A percentile compares a stretch with the other conserved stretches of the same genome.
phyloP scores from a whole-genome alignment of 1,284 basidiomycete species.

The Kalmanozyma brasiliensis region DNA sequence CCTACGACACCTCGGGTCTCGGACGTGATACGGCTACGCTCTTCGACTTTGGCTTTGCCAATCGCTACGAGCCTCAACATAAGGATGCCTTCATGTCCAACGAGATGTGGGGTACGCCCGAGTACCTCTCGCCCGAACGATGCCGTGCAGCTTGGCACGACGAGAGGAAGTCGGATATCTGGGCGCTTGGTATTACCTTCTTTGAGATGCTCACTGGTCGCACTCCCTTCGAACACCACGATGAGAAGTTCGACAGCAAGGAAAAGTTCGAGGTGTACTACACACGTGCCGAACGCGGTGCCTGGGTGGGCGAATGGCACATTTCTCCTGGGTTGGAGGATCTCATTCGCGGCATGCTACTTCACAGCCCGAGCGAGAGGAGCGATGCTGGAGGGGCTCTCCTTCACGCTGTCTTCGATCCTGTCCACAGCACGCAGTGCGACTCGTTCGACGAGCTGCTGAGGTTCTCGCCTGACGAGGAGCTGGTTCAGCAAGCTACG shows the following conservation, averaged over 20 bases:
- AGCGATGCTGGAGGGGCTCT: constrained; percentile 45
- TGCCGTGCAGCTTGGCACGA: constrained; percentile 49
- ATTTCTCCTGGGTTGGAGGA: constrained; percentile 43
- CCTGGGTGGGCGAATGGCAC: constrained; percentile 51
- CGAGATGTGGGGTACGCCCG: constrained; percentile 54
- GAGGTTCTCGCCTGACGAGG: constrained; percentile 30
- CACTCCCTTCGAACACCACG: constrained; percentile 57
- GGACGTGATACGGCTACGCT: constrained; percentile 29
- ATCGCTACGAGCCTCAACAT: constrained; percentile 43
- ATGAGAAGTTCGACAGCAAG: constrained; percentile 48
- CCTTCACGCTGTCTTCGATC: constrained; percentile 40
- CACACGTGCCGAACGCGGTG: constrained; percentile 38
- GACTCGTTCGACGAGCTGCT: constrained; percentile 46
- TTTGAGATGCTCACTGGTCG: constrained; percentile 61
- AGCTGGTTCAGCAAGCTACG: not conserved
- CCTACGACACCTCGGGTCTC: constrained; percentile 40
- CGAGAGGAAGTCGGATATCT: constrained; percentile 55
- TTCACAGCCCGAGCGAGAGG: constrained; percentile 25
- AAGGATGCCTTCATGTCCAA: constrained; percentile 42
- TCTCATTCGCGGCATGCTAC: constrained; percentile 51
- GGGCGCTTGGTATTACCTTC: constrained; percentile 60
- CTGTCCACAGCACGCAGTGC: constrained; percentile 8
- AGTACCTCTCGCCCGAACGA: constrained; percentile 59
- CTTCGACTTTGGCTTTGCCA: constrained; percentile 61
- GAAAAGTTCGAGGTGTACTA: constrained; percentile 57